Percentiles rank a stretch among this genome's conserved stretches.
phyloP scores from a whole-genome alignment of 1,284 basidiomycete genomes.

The Takashimella koratensis region DNA sequence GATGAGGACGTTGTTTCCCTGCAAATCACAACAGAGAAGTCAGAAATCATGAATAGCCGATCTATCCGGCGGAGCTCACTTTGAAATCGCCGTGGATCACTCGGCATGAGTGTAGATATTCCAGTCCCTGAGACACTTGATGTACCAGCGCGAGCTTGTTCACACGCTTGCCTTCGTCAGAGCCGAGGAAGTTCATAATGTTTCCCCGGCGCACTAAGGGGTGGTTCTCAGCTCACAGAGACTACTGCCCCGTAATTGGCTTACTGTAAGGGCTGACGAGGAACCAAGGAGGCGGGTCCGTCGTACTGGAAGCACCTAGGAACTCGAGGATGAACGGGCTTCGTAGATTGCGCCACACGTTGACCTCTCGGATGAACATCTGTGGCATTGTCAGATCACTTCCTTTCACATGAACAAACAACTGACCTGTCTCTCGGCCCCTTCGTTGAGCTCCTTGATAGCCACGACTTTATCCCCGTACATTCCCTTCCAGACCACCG shows the following conservation, averaged over 20 bases:
- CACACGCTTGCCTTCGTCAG: conserved; percentile 43
- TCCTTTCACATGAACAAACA: neutral
- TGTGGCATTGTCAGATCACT: neutral
- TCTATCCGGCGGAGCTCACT: too few species aligned
- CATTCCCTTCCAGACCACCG: conserved; percentile 23
- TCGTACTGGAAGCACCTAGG: conserved; percentile 60
- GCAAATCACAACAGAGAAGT: conserved; percentile 1
- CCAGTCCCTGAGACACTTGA: conserved; percentile 71
- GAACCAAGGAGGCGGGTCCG: conserved; percentile 62
- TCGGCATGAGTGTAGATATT: conserved; percentile 62
- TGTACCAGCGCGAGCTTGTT: conserved; percentile 50
- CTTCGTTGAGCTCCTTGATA: conserved; percentile 29
- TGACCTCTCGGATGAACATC: conserved; percentile 34
- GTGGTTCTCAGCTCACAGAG: neutral
- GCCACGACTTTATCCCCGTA: conserved; percentile 30
- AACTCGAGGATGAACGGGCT: conserved; percentile 39
- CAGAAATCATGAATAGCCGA: neutral
- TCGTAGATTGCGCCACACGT: conserved; percentile 30
- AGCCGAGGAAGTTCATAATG: conserved; percentile 54
- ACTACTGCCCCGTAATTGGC: neutral
- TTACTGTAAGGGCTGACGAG: conserved; percentile 60
- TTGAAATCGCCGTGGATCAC: conserved; percentile 70
- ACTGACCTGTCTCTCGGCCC: conserved; percentile 13
- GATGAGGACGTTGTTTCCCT: conserved; percentile 71
- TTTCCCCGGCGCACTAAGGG: conserved; percentile 49